Percentiles rank a stretch among this genome's conserved stretches.
Evolutionary conservation across 495 filamentous ascomycete species (phyloP).

Genomic region (Podospora pseudoanserina): DNA sequence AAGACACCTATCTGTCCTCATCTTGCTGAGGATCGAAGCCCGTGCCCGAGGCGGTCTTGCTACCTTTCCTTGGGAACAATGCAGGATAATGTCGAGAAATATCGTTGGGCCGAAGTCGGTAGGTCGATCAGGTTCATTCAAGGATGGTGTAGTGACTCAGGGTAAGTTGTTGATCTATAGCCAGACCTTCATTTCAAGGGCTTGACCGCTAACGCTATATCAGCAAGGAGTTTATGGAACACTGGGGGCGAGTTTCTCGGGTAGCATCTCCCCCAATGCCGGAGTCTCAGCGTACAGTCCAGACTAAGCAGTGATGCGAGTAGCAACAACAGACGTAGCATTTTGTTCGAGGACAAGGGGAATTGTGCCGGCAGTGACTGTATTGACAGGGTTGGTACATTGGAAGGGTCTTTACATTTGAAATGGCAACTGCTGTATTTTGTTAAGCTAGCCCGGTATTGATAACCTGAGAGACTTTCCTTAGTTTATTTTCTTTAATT

Average conservation of each 20-base stretch:
- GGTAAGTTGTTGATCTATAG: not conserved
- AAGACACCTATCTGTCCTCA: not conserved
- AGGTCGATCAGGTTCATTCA: not conserved
- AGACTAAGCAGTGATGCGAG: no score
- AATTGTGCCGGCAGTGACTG: conserved; percentile 22
- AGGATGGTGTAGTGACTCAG: not conserved
- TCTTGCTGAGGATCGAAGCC: not conserved
- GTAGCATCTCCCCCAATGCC: not conserved
- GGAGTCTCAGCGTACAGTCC: not conserved
- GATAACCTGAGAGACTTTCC: no score
- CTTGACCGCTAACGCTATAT: not conserved
- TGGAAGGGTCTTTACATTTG: conserved; percentile 17
- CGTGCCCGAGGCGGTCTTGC: not conserved
- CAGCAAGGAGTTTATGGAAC: not conserved
- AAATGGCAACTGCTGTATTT: no score
- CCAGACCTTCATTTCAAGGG: not conserved
- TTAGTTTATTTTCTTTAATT: no score
- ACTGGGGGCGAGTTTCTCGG: not conserved
- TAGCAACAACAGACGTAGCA: no score
- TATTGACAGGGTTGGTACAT: conserved; percentile 25
- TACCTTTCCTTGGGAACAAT: not conserved
- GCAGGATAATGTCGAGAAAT: not conserved
- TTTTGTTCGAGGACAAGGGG: conserved; percentile 7
- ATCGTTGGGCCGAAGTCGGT: not conserved
- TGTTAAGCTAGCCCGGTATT: no score